phyloP scores from a whole-genome alignment of 495 filamentous ascomycete species.

The Penicillium goetzii region DNA sequence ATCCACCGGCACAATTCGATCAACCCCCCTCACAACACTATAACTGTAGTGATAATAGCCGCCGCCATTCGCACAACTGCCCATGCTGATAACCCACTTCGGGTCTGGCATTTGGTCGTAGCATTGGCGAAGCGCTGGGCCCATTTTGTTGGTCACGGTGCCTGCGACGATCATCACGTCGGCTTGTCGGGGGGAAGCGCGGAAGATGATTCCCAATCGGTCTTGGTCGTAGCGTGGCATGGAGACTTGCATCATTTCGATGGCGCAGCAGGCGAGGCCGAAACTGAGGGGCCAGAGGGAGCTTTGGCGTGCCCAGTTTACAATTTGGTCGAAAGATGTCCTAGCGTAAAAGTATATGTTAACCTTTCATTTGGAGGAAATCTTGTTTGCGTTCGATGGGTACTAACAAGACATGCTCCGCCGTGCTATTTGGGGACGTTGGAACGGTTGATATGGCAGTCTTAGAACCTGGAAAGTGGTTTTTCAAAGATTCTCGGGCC shows the following conservation, averaged over 20 bases:
- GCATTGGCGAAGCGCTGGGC: neutral
- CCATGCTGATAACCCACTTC: conserved; percentile 58
- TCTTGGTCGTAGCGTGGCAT: conserved; percentile 5
- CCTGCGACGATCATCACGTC: neutral
- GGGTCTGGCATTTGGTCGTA: neutral
- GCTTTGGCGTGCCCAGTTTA: neutral
- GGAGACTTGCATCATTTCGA: conserved; percentile 8
- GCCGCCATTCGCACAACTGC: conserved; percentile 86
- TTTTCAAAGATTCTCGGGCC: neutral
- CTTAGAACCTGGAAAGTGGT: neutral
- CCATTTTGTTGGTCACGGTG: neutral
- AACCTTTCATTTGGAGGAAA: neutral
- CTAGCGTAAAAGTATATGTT: neutral
- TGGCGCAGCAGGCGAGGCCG: neutral
- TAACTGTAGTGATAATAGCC: conserved; percentile 96
- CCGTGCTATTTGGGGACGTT: neutral
- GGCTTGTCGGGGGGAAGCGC: neutral
- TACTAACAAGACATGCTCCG: neutral
- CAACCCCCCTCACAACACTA: conserved; percentile 82
- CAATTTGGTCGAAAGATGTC: neutral
- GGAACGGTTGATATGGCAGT: neutral
- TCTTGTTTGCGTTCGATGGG: neutral
- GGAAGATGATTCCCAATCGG: neutral
- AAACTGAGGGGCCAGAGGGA: conserved; percentile 5
- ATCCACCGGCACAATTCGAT: conserved; percentile 88